Evolutionary conservation across 495 filamentous ascomycete genomes (phyloP), one percentile per base, ranked within the genome.

Genomic region (Zalerion maritima): DNA sequence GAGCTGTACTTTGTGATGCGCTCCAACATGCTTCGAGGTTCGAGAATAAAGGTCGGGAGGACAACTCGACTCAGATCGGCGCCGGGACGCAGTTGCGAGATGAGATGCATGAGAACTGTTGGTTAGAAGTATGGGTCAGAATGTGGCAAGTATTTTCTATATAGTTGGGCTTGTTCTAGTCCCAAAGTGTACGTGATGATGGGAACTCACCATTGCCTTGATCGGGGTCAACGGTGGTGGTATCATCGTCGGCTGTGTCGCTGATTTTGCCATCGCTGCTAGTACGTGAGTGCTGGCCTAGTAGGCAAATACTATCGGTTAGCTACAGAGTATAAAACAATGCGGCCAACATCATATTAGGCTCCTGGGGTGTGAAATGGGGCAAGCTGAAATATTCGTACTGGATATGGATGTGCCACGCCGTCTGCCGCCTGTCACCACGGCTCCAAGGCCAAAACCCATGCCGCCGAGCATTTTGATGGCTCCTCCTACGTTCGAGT

Each of bases 11-110:
- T 99, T 44, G 89, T 99, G 42, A 99, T 99, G 19, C 89, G 69
- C 58, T 99, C 89, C 45, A 99, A 56, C 89, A 99, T 99, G 37
- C 85, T 93, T 45, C 82, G 75, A 3, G 89, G 89, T 52, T 99
- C 89, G 28, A 99, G 67, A 42, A 99, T 99, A 55, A 99, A 99
- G 19, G 89, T 99, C 16, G 89, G 89, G 35, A 99, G 60, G 17
- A 85, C 84, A 31, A 99, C 86, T 41, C 86, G 73, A 55, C 82
- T 92, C 35, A 99, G 62, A 50, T 99, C 89, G 32, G 89, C 89
- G 34, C 89, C 89, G 19, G 91, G 89, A 37, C 89, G 75, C 26
- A 99, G 64, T 59, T 96, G 91, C 21, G 84, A 92, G 36, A 99
- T 94, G 54, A 99, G 94, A 55, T 94, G 85, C 32, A 71, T 78